Evolutionary conservation across 441 rosid genomes (phyloP).

Genomic region (Flueggea neowawraea): DNA sequence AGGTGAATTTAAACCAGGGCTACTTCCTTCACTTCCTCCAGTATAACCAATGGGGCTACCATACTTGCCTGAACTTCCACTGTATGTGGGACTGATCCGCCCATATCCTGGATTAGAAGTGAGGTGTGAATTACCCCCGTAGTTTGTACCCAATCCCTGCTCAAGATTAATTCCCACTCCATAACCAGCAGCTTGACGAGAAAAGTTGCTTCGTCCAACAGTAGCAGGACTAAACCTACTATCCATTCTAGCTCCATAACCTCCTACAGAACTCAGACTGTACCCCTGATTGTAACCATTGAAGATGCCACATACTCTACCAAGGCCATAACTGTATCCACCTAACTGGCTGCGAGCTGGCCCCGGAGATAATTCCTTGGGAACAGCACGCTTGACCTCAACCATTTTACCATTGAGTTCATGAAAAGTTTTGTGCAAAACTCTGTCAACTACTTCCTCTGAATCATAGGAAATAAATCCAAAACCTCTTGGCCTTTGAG

Average conservation of each 20-base stretch:
- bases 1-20: conserved; percentile 68
- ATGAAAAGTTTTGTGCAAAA: conserved; percentile 76
- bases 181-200: conserved; percentile 55
- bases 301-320: conserved; percentile 58
- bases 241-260: conserved; percentile 79
- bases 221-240: conserved; percentile 73
- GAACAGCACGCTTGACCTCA: conserved; percentile 84
- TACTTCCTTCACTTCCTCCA: conserved; percentile 65
- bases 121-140: conserved; percentile 54
- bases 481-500: conserved; percentile 96
- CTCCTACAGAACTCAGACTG: conserved; percentile 59
- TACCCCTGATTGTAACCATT: conserved; percentile 77
- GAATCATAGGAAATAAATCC: conserved; percentile 92
- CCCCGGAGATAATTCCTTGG: conserved; percentile 83
- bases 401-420: conserved; percentile 97
- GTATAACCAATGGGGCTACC: conserved; percentile 56
- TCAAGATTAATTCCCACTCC: conserved; percentile 77
- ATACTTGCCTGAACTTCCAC: conserved; percentile 69
- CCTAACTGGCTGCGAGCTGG: conserved; percentile 68
- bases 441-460: conserved; percentile 90
- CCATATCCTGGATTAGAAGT: conserved; percentile 60
- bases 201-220: conserved; percentile 63
- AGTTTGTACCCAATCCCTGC: conserved; percentile 57
- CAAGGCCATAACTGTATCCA: conserved; percentile 67
- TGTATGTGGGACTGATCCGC: conserved; percentile 70